Evolutionary conservation across 2,329 filamentous ascomycete genomes (phyloP), one percentile per base, ranked within the genome.

Genomic region (Aureobasidium sp.): DNA sequence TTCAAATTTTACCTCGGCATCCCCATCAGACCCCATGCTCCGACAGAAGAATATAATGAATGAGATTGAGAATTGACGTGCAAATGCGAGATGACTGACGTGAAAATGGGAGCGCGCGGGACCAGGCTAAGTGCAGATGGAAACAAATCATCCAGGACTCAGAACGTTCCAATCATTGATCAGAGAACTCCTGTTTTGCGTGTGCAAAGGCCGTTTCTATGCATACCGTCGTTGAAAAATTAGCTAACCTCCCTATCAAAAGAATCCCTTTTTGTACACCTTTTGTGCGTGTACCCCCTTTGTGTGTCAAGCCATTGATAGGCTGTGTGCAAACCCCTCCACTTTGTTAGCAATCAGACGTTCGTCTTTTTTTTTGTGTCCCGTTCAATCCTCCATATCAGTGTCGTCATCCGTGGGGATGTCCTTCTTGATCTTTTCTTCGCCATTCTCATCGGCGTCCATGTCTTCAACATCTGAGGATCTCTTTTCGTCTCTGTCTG

Each of bases 151-250:
- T n/a, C n/a, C n/a, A n/a, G n/a, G n/a, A n/a, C n/a, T n/a, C n/a
- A n/a, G n/a, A n/a, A n/a, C n/a, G n/a, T n/a, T n/a, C n/a, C n/a
- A n/a, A n/a, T n/a, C n/a, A n/a, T n/a, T n/a, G 17, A 11, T n/a
- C 14, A 12, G 21, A 19, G 32, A 21, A 32, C 1, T 34, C 14
- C 17, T 12, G 35, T 19, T 25, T 11, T 24, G 42, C 29, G 7
- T 48, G 22, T 37, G 30, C 30, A 32, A 45, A 24, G 21, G 30
- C n/a, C 44, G 22, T 48, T 24, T 45, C 11, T 48, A 48, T 27
- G 30, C 44, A 48, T 48, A 48, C 32, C 44, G n/a, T 48, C 44
- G 44, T 48, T 3, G 22, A n/a, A 14, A 3, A 22, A 3, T 32
- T 45, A 27, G 19, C 29, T 45, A 34, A 21, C 16, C 29, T 34